These are phyloP conservation scores for Angophora floribunda DNA, from an alignment of 345 rosid species.

Conservation along the genomic window DNA sequence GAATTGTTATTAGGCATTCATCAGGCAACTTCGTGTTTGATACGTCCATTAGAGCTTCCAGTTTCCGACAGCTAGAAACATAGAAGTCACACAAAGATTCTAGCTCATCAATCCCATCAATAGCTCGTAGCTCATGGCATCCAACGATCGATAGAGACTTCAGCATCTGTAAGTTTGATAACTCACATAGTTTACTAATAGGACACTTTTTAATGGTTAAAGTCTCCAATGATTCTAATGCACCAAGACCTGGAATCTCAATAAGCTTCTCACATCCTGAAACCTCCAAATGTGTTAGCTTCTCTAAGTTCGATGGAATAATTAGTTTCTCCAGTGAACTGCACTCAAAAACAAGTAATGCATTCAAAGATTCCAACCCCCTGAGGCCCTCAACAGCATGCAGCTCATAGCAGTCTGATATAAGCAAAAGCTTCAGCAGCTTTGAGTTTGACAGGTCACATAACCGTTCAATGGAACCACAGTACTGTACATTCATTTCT, in stretches of 20 bases:
- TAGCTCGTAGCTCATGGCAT: neutral
- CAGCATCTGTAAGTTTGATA: neutral
- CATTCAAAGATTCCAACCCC: neutral
- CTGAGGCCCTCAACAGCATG: neutral
- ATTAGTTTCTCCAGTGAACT: neutral
- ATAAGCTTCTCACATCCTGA: neutral
- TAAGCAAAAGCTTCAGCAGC: neutral
- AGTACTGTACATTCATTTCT: neutral
- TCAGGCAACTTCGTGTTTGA: neutral
- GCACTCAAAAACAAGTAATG: neutral
- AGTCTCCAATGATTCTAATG: neutral
- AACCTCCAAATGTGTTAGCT: neutral
- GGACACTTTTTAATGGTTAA: neutral
- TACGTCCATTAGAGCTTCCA: neutral
- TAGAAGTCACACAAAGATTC: neutral
- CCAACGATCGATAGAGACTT: neutral
- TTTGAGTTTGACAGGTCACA: neutral
- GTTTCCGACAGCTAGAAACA: neutral
- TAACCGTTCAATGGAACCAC: neutral
- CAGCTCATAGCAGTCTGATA: neutral
- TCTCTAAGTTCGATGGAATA: neutral
- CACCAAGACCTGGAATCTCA: neutral
- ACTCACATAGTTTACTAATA: neutral
- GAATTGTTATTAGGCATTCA: neutral
- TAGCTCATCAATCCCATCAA: neutral